Evolutionary conservation across 495 filamentous ascomycete genomes (phyloP).

Genomic region (Aspergillus carlsbadensis): DNA sequence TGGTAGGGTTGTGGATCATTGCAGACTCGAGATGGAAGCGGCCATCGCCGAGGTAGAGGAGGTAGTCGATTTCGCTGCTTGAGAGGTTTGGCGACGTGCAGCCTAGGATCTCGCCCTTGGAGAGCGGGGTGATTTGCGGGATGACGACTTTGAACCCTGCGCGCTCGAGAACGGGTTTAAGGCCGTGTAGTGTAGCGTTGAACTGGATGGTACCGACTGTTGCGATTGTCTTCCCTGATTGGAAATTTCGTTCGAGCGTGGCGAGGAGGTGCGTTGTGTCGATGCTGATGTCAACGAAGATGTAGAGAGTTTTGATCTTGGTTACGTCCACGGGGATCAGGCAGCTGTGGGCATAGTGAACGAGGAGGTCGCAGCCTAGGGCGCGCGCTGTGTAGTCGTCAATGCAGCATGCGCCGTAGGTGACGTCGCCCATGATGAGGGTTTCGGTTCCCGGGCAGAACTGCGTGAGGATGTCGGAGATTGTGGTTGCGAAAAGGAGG

Average conservation of each 20-base stretch:
- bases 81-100: constrained; percentile 84
- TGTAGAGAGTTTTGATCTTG: constrained; percentile 91
- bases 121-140: constrained; percentile 89
- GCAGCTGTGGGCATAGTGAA: constrained; percentile 97
- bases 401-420: constrained; percentile 98
- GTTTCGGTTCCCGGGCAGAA: constrained; percentile 92
- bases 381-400: constrained; percentile 97
- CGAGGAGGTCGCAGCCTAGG: constrained; percentile 88
- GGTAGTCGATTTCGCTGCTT: constrained; percentile 60
- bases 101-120: constrained; percentile 91
- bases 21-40: constrained; percentile 96
- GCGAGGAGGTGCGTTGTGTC: constrained; percentile 82
- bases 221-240: constrained; percentile 78
- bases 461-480: constrained; percentile 92
- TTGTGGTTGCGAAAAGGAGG: constrained; percentile 93
- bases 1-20: constrained; percentile 94
- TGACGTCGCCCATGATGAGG: constrained; percentile 98
- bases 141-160: constrained; percentile 81
- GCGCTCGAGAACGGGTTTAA: constrained; percentile 70
- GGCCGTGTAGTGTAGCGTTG: constrained; percentile 89
- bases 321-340: constrained; percentile 95
- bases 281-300: constrained; percentile 97
- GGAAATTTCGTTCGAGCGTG: constrained; percentile 87
- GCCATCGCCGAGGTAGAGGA: constrained; percentile 94
- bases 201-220: constrained; percentile 98